phyloP scores from a whole-genome alignment of 257 asterid genomes.

The Thymus mandschuricus region DNA sequence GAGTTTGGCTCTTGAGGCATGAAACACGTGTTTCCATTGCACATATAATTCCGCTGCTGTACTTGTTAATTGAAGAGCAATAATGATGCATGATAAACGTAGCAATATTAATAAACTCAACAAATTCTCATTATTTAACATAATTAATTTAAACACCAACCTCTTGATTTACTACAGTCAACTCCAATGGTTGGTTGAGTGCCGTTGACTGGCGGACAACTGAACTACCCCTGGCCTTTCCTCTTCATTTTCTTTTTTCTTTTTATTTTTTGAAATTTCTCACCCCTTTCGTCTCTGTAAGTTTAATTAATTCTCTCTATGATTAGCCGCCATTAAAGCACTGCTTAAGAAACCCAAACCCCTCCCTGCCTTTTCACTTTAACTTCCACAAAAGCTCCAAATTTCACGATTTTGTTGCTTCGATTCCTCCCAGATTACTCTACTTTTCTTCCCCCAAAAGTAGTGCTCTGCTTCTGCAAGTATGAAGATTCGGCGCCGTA shows the following conservation, averaged over 20 bases:
- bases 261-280: neutral
- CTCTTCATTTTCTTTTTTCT: neutral
- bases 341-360: neutral
- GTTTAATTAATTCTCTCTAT: conserved; percentile 15
- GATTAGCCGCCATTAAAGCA: conserved; percentile 21
- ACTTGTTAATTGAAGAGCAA: no score
- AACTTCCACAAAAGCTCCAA: neutral
- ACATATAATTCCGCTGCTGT: no score
- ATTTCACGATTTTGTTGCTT: conserved; percentile 30
- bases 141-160: no score
- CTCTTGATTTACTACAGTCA: neutral
- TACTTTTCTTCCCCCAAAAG: conserved; percentile 14
- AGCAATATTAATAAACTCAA: no score
- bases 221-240: neutral
- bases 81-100: no score
- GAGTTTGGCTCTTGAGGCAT: no score
- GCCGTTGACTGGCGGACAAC: conserved; percentile 19
- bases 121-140: no score
- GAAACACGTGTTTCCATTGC: no score
- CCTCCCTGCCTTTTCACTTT: conserved; percentile 20
- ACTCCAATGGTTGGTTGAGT: conserved; percentile 17
- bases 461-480: neutral
- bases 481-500: neutral
- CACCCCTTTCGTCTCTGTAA: neutral
- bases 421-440: conserved; percentile 30